A percentile compares a stretch with the other conserved stretches of the same genome.
Evolutionary conservation across 169 alveolate genomes (phyloP).

Genomic region (Perkinsus olseni): DNA sequence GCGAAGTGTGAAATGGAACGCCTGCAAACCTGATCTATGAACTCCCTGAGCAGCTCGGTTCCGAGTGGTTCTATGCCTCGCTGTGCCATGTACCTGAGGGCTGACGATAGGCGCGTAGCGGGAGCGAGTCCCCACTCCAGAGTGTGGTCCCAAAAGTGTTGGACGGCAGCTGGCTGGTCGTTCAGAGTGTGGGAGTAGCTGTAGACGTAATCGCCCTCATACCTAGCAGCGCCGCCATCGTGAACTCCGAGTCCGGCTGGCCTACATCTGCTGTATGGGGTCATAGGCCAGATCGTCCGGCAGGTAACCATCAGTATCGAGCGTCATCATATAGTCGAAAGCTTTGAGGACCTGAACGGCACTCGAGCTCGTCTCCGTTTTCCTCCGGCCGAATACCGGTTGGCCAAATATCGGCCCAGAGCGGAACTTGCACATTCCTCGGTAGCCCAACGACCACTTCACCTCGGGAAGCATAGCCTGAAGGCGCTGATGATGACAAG

Average conservation of each 20-base stretch:
- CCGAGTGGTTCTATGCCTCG: too few relatives aligned
- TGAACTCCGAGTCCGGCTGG: too few relatives aligned
- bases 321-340: constrained; percentile 18
- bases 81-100: too few relatives aligned
- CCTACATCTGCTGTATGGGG: not conserved
- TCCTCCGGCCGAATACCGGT: not conserved
- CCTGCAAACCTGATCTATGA: too few relatives aligned
- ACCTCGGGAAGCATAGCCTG: constrained; percentile 11
- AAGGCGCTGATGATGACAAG: too few relatives aligned
- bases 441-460: constrained; percentile 25
- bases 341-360: too few relatives aligned
- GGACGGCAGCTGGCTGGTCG: constrained; percentile 31
- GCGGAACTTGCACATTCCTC: constrained; percentile 34
- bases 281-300: constrained; percentile 15
- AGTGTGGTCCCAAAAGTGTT: constrained; percentile 31
- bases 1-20: too few relatives aligned
- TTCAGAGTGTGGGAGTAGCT: constrained; percentile 25
- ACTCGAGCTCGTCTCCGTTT: too few relatives aligned
- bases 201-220: constrained; percentile 2
- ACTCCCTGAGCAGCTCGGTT: too few relatives aligned
- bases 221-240: too few relatives aligned
- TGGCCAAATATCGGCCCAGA: not conserved
- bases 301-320: constrained; percentile 31
- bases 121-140: too few relatives aligned
- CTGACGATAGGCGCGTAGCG: too few relatives aligned